Conservation (phyloP, 306 rosid species). For the Bauhinia variegata region DNA sequence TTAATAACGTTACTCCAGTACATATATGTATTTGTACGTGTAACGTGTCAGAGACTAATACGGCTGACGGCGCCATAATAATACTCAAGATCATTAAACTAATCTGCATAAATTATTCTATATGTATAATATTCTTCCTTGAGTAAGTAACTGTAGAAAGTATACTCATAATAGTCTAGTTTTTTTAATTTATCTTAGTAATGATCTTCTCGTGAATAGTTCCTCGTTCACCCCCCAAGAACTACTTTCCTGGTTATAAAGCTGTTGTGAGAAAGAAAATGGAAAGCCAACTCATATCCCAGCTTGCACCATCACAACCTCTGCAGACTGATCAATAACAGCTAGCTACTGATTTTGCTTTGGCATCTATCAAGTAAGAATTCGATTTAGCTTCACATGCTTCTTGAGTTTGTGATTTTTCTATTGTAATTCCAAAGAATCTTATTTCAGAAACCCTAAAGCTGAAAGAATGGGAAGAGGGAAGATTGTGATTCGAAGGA, state of each 20-base stretch:
- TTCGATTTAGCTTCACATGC: conserved; percentile 18
- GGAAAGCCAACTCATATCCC: conserved; percentile 24
- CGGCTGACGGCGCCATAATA: conserved; percentile 45
- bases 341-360: conserved; percentile 14
- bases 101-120: too few relatives aligned
- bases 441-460: conserved; percentile 55
- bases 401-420: conserved; percentile 6
- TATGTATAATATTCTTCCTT: conserved; percentile 9
- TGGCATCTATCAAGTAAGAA: conserved; percentile 41
- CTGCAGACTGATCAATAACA: conserved; percentile 1
- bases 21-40: too few relatives aligned
- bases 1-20: too few relatives aligned
- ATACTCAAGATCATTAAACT: conserved; percentile 18
- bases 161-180: conserved; percentile 33
- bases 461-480: conserved; percentile 73
- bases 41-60: conserved; percentile 36
- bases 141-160: conserved; percentile 31
- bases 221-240: conserved; percentile 3
- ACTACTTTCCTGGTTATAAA: conserved; percentile 13
- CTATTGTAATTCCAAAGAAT: not conserved
- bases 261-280: conserved; percentile 5
- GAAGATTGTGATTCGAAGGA: conserved; percentile 81
- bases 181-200: too few relatives aligned
- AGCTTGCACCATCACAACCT: conserved; percentile 29
- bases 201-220: too few relatives aligned